Evolutionary conservation across 495 filamentous ascomycete genomes (phyloP).

Genomic region (Hypoxylon perforatum): DNA sequence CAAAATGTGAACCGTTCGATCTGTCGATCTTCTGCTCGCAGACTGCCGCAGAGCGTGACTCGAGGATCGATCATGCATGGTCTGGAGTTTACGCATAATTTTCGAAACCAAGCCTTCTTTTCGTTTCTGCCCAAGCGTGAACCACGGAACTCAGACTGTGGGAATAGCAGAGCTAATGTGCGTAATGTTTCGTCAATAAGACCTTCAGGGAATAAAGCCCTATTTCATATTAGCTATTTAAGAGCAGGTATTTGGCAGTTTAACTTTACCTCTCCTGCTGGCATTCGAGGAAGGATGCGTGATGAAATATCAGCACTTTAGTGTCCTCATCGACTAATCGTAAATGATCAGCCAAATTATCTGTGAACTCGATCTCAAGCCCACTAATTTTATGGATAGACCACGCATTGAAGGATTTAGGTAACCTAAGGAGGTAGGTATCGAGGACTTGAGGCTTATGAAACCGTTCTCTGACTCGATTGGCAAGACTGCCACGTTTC

Average conservation of each 20-base stretch:
- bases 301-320: slow-evolving; percentile 58
- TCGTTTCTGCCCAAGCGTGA: slow-evolving; percentile 40
- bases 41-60: slow-evolving; percentile 6
- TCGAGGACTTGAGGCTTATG: no score
- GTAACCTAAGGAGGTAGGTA: no score
- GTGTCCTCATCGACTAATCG: slow-evolving; percentile 53
- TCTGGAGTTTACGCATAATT: not conserved
- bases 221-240: not conserved
- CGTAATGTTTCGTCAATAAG: slow-evolving; percentile 58
- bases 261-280: slow-evolving; percentile 34
- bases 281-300: slow-evolving; percentile 51
- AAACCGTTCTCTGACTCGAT: no score
- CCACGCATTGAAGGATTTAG: no score
- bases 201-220: slow-evolving; percentile 41
- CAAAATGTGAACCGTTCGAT: slow-evolving; percentile 62
- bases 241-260: not conserved
- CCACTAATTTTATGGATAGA: no score
- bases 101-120: slow-evolving; percentile 21
- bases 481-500: no score
- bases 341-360: slow-evolving; percentile 61
- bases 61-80: slow-evolving; percentile 6
- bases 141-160: slow-evolving; percentile 44
- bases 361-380: no score
- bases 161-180: slow-evolving; percentile 59
- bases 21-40: slow-evolving; percentile 12